Evolutionary conservation across 495 filamentous ascomycete genomes (phyloP), one percentile per base, ranked within the genome.

Genomic region (Lophiotrema nucula): DNA sequence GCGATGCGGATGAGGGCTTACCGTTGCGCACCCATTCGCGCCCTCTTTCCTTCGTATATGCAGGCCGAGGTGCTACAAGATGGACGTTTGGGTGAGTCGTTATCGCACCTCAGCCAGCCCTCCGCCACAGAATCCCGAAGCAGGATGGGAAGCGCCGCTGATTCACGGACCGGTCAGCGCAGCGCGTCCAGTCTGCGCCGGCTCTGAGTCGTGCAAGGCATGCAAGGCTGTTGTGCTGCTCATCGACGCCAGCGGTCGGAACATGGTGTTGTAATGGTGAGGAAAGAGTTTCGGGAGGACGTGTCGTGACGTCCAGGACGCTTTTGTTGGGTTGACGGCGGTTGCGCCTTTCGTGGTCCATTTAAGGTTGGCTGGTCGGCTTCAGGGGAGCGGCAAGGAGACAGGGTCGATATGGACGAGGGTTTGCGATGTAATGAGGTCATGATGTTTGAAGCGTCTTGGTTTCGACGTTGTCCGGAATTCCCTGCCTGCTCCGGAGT

Each of bases 301-400:
- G 8, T 57, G 25, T 60, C 48, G 27, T 60, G 48, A 60, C 56
- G 56, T 53, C 27, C 28, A 15, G 19, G 48, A 46, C 26, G 27
- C 19, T 37, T n/a, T n/a, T n/a, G n/a, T n/a, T n/a, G n/a, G n/a
- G n/a, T n/a, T n/a, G n/a, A n/a, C n/a, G 48, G 27, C 31, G 8
- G 31, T 35, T 15, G 31, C 8, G 25, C 23, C 22, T 10, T 2
- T 2, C 8, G n/a, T 5, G 5, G 58, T 61, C 26, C 23, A 55
- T 48, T 61, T 61, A 61, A 61, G 50, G 58, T 61, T 61, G 50
- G 41, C 16, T 1, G 12, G 2, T 35, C n/a, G n/a, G n/a, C n/a
- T n/a, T n/a, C n/a, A n/a, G n/a, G n/a, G n/a, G n/a, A n/a, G n/a
- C n/a, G n/a, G n/a, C 4, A 27, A 54, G 28, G 15, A 35, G 15